These are phyloP conservation scores for Trichaptum fuscoviolaceum DNA, from an alignment of 768 basidiomycete species.

Conservation along the genomic window DNA sequence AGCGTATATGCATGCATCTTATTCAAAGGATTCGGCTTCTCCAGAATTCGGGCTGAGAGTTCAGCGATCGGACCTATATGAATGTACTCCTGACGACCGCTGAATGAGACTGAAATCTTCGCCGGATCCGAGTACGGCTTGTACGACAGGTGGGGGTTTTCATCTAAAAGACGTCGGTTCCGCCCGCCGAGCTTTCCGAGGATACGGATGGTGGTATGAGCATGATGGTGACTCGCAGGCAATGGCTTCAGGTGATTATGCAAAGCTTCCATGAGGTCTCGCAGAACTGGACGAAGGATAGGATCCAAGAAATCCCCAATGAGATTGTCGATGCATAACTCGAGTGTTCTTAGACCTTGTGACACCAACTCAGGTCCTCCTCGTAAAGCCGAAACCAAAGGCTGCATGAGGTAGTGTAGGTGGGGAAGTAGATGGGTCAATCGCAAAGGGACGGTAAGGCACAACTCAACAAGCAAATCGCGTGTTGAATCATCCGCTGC, in stretches of 20 bases:
- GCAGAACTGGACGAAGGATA: slow-evolving; percentile 84
- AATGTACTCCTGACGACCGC: slow-evolving; percentile 56
- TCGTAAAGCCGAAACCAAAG: slow-evolving; percentile 83
- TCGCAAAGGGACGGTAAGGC: slow-evolving; percentile 92
- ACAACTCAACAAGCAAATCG: slow-evolving; percentile 96
- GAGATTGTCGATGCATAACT: slow-evolving; percentile 98
- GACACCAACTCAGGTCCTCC: slow-evolving; percentile 87
- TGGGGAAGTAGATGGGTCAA: slow-evolving; percentile 94
- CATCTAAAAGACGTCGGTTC: slow-evolving; percentile 80
- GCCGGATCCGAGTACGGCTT: slow-evolving; percentile 66
- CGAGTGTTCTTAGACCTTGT: slow-evolving; percentile 92
- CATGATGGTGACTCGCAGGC: slow-evolving; percentile 82
- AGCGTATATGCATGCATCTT: slow-evolving; percentile 58
- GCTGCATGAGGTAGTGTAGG: slow-evolving; percentile 93
- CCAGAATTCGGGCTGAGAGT: slow-evolving; percentile 60
- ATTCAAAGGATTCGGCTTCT: slow-evolving; percentile 44
- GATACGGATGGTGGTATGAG: slow-evolving; percentile 93
- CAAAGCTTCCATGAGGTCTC: slow-evolving; percentile 92
- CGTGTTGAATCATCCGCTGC: slow-evolving; percentile 76
- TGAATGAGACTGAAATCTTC: slow-evolving; percentile 68
- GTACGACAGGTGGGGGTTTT: slow-evolving; percentile 73
- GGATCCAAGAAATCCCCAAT: slow-evolving; percentile 98
- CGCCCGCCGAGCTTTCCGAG: slow-evolving; percentile 94
- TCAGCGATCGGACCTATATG: slow-evolving; percentile 60
- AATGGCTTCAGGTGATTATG: slow-evolving; percentile 87